Conservation (phyloP, 192 early-diverging fungal species). For the Coemansia sp. region DNA sequence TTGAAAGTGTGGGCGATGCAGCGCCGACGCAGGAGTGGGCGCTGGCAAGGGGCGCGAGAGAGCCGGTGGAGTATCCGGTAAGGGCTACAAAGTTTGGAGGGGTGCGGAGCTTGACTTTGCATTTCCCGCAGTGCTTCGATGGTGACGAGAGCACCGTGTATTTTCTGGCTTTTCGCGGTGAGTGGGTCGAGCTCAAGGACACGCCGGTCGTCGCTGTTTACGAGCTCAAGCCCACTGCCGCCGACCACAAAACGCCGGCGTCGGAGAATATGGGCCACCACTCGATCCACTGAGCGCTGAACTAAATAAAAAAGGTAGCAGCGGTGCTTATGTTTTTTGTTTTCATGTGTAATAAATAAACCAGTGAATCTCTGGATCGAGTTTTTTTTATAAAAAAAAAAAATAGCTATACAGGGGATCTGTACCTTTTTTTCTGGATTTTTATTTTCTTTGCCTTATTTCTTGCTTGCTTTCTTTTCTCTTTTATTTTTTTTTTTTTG, state of each 20-base stretch:
- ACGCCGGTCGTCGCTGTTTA: slow-evolving; percentile 73
- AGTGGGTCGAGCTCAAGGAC: slow-evolving; percentile 74
- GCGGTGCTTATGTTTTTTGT: not conserved
- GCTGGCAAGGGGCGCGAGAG: slow-evolving; percentile 59
- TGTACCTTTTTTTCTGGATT: too few relatives aligned
- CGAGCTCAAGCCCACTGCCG: slow-evolving; percentile 69
- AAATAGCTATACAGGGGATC: too few relatives aligned
- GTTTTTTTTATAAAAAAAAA: not conserved
- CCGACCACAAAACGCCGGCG: slow-evolving; percentile 67
- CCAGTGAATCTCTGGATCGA: not conserved
- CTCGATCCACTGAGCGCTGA: slow-evolving; percentile 14
- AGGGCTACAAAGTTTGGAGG: slow-evolving; percentile 74
- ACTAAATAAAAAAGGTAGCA: too few relatives aligned
- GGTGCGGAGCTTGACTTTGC: slow-evolving; percentile 78
- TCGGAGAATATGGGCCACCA: slow-evolving; percentile 53
- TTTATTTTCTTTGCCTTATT: not conserved
- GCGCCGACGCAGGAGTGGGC: slow-evolving; percentile 81
- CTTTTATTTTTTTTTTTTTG: slow-evolving; percentile 4
- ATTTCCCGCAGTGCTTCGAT: slow-evolving; percentile 76
- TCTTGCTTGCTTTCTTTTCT: slow-evolving; percentile 4
- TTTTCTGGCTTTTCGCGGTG: slow-evolving; percentile 91
- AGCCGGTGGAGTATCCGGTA: slow-evolving; percentile 65
- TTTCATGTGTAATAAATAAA: not conserved
- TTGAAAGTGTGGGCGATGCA: slow-evolving; percentile 72
- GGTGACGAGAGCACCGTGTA: slow-evolving; percentile 66